Evolutionary conservation across 805 yeast genomes (phyloP), one percentile per base, ranked within the genome.

Genomic region (Millerozyma acaciae): DNA sequence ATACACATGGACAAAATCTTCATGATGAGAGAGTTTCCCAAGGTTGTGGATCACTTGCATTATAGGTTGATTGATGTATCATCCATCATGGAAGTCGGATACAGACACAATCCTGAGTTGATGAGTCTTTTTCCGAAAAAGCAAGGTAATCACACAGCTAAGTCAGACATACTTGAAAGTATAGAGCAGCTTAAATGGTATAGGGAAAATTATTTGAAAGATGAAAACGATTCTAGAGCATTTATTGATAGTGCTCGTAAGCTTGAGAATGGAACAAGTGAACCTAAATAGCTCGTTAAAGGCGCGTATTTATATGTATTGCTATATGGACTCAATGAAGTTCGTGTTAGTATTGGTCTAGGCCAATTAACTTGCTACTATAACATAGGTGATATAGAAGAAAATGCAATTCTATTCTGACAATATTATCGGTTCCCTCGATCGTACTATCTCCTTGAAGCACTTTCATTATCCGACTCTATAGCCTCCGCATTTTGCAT

Each of bases 61-160:
- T 93, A 93, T 54, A 72, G 99, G 34, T 70, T 89, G 24, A 74
- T 93, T 25, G 99, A 93, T 51, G 98, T 93, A 10, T 80, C 94
- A n/a, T 68, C 88, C 1, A 63, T 93, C 28, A 75, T 78, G 73
- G 98, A 93, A 57, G 60, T 88, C 10, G 82, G 89, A 1, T 65
- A 61, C 28, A 77, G 97, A 48, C 89, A 84, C 51, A 86, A 86
- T 53, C 83, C 84, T 1, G 62, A 56, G 3, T 58, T 88, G 31
- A 67, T 81, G 60, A 55, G 55, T 37, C 51, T 47, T 35, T 66
- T 61, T 44, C 97, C 90, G 5, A 65, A 57, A 23, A 93, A 94
- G 59, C 61, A 60, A 30, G 69, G 73, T 14, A 71, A 72, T 1
- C 99, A 93, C 57, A 90, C 97, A 0, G 98, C 99, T 0, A 75